phyloP scores from a whole-genome alignment of 768 basidiomycete genomes.

The Rhodosporidiobolus odoratus region DNA sequence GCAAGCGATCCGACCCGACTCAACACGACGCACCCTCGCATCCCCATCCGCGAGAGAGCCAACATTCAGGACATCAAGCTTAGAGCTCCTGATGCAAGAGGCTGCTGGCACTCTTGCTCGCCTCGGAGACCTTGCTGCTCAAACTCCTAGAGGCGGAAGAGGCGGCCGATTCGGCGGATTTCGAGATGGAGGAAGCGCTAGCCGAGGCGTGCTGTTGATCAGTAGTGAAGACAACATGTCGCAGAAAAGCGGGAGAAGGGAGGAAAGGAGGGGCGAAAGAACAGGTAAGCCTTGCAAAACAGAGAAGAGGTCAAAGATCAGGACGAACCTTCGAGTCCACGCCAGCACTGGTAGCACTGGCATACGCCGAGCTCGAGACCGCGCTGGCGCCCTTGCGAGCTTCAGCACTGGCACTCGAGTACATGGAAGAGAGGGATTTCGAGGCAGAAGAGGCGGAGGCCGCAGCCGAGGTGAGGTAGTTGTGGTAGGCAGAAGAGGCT shows the following conservation, averaged over 20 bases:
- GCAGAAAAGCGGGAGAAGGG: neutral
- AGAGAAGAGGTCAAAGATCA: neutral
- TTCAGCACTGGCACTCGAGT: constrained; percentile 6
- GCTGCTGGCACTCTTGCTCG: constrained; percentile 12
- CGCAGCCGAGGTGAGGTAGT: constrained; percentile 15
- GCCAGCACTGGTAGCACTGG: constrained; percentile 12
- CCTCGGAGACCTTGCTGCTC: neutral
- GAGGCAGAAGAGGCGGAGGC: constrained; percentile 21
- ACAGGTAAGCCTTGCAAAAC: neutral
- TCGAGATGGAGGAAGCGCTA: neutral
- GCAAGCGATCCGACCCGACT: no score
- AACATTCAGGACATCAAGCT: no score
- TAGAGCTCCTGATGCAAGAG: constrained; percentile 21
- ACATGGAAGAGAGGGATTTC: constrained; percentile 23
- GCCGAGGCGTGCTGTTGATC: neutral
- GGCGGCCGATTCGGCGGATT: constrained; percentile 2
- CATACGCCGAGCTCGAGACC: constrained; percentile 15
- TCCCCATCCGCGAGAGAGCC: no score
- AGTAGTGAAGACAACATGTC: neutral
- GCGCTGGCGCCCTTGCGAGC: constrained; percentile 5
- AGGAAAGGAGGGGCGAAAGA: neutral
- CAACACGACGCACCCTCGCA: no score
- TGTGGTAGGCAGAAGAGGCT: constrained; percentile 19
- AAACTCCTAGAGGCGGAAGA: neutral
- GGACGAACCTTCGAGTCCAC: constrained; percentile 5